Percentiles rank a stretch among this genome's conserved stretches.
These are phyloP conservation scores for Mercurialis annua DNA, from an alignment of 345 rosid genomes.

Conservation along the genomic window DNA sequence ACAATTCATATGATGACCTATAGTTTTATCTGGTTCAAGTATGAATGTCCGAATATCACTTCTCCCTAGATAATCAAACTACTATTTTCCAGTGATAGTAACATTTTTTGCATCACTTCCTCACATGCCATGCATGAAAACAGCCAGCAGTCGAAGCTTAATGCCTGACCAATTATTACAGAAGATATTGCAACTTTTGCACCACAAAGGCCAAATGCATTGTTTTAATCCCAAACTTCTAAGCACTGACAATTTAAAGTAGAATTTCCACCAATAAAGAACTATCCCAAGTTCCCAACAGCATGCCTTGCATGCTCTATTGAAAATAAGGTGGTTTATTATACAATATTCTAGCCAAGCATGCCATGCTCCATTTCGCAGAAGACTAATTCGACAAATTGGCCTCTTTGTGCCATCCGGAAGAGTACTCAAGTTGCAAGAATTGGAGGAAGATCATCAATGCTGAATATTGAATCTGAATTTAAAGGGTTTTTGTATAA, in stretches of 20 bases:
- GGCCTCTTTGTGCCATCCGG: neutral
- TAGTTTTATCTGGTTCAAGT: neutral
- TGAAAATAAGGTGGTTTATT: neutral
- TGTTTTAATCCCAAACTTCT: neutral
- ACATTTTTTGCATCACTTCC: neutral
- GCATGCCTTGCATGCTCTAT: neutral
- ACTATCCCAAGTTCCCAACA: neutral
- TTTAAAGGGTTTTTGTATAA: neutral
- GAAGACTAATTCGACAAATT: neutral
- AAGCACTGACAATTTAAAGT: neutral
- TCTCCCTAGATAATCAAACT: constrained; percentile 1
- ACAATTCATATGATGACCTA: neutral
- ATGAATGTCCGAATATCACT: neutral
- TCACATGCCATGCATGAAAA: neutral
- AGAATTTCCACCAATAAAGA: neutral
- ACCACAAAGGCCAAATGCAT: neutral
- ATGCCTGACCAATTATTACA: neutral
- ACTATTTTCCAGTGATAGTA: neutral
- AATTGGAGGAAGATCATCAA: too few species aligned
- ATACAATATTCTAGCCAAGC: neutral
- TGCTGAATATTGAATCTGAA: neutral
- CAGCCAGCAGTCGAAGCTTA: neutral
- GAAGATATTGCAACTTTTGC: neutral
- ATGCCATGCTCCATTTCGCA: neutral
- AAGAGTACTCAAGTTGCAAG: too few species aligned